Evolutionary conservation across 176 grass and related monocot species (phyloP).

Genomic region (Stipa capillata): DNA sequence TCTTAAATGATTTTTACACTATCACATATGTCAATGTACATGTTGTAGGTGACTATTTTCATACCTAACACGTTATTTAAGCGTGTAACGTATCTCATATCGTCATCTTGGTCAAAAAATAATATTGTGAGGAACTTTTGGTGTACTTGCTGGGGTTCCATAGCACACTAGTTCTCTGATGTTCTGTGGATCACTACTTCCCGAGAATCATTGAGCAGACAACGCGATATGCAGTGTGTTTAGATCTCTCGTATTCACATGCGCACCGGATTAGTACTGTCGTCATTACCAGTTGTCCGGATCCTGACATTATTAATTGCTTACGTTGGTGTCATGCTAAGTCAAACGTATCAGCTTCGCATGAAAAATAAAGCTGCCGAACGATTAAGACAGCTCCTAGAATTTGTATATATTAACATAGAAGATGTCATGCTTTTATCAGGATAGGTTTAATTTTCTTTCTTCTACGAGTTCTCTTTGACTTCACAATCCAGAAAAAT

Average conservation of each 20-base stretch:
- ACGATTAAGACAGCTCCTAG: slow-evolving; percentile 25
- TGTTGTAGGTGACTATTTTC: no score
- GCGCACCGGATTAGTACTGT: slow-evolving; percentile 26
- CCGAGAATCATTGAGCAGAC: slow-evolving; percentile 40
- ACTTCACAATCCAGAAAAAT: no score
- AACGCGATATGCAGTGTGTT: slow-evolving; percentile 23
- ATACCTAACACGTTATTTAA: no score
- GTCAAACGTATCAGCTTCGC: slow-evolving; percentile 36
- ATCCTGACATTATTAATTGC: not conserved
- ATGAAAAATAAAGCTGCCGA: slow-evolving; percentile 31
- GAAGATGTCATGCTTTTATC: not conserved
- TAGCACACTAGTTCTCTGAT: slow-evolving; percentile 3
- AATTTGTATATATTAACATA: not conserved
- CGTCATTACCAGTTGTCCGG: slow-evolving; percentile 43
- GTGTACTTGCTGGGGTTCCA: not conserved
- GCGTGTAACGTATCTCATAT: no score
- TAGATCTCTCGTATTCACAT: slow-evolving; percentile 48
- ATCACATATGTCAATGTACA: not conserved
- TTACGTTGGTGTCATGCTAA: not conserved
- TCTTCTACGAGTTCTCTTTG: no score
- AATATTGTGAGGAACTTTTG: not conserved
- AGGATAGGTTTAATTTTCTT: not conserved
- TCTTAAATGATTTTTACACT: not conserved
- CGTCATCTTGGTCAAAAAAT: no score
- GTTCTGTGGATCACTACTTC: slow-evolving; percentile 25